These are phyloP conservation scores for Ophiostoma triangulosporum DNA, from an alignment of 2,329 filamentous ascomycete genomes.

Conservation along the genomic window DNA sequence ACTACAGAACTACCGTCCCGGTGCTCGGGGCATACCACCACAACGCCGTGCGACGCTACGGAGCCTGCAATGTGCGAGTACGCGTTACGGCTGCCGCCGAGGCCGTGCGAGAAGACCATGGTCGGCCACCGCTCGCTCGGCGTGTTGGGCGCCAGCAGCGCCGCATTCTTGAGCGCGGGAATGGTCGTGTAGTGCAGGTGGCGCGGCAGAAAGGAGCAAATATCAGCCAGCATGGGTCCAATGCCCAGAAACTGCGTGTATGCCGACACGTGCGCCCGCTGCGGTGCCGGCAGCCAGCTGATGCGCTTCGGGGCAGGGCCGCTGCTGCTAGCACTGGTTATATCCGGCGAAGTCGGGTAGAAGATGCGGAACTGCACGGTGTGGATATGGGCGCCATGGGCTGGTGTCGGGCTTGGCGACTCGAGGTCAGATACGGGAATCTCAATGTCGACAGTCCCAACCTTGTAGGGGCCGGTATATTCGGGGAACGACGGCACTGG, in stretches of 20 bases:
- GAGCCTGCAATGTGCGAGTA: conserved; percentile 76
- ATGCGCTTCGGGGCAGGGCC: conserved; percentile 37
- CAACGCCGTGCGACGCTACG: conserved; percentile 65
- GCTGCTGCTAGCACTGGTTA: conserved; percentile 17
- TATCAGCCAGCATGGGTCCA: conserved; percentile 39
- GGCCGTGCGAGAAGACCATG: conserved; percentile 74
- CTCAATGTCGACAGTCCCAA: conserved; percentile 71
- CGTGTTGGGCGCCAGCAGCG: conserved; percentile 37
- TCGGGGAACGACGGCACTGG: conserved; percentile 60
- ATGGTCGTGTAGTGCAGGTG: conserved; percentile 62
- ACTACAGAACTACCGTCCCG: conserved; percentile 68
- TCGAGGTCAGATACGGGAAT: conserved; percentile 51
- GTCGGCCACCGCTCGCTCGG: conserved; percentile 55
- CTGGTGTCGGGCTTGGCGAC: conserved; percentile 38
- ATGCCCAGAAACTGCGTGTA: conserved; percentile 67
- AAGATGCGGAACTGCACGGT: conserved; percentile 74
- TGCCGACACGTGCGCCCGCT: conserved; percentile 58
- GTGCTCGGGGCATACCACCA: conserved; percentile 72
- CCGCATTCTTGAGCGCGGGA: conserved; percentile 58
- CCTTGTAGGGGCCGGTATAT: conserved; percentile 65
- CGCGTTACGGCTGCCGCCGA: conserved; percentile 68
- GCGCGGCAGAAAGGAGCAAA: conserved; percentile 54
- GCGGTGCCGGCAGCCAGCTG: conserved; percentile 66
- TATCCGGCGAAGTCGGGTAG: conserved; percentile 52
- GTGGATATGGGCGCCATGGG: conserved; percentile 42